Conservation (phyloP, 23 red algal genomes). For the Gracilaria gracilis region DNA sequence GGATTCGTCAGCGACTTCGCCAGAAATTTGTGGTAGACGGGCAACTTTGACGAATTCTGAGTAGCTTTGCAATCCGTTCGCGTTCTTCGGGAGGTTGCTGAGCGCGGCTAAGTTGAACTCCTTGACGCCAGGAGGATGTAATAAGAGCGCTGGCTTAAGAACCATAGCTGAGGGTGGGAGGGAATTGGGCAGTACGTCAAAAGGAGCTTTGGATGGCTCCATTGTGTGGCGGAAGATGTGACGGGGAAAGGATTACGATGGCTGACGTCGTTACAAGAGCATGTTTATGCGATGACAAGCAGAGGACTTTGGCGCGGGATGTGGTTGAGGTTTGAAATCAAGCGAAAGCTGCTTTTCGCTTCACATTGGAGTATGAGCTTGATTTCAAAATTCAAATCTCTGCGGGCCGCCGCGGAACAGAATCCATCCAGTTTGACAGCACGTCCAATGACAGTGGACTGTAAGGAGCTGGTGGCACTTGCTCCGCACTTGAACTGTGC, state of each 20-base stretch:
- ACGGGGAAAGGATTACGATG: constrained; percentile 12
- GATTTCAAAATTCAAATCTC: constrained; percentile 26
- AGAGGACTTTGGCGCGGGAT: not conserved
- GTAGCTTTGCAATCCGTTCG: constrained; percentile 1
- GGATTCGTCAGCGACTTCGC: not conserved
- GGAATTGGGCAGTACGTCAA: not conserved
- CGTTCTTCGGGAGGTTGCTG: constrained; percentile 5
- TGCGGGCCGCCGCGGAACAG: not conserved
- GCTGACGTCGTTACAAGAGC: not conserved
- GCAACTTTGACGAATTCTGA: constrained; percentile 37
- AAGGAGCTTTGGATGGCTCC: constrained; percentile 20
- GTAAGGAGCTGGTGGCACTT: not conserved
- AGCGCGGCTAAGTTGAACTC: constrained; percentile 6
- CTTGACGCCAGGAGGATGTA: not conserved
- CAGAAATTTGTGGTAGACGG: not conserved
- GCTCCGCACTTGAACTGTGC: not conserved
- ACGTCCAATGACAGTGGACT: not conserved
- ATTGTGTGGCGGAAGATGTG: constrained; percentile 31
- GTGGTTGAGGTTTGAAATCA: not conserved
- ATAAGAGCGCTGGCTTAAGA: not conserved
- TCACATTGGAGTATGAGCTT: not conserved
- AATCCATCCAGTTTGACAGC: not conserved
- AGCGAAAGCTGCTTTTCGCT: not conserved
- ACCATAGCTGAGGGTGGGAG: constrained; percentile 2
- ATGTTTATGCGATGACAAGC: not conserved